A percentile compares a stretch with the other conserved stretches of the same genome.
Conservation (phyloP, 2,329 filamentous ascomycete genomes). For the Apiospora pterosperma region DNA sequence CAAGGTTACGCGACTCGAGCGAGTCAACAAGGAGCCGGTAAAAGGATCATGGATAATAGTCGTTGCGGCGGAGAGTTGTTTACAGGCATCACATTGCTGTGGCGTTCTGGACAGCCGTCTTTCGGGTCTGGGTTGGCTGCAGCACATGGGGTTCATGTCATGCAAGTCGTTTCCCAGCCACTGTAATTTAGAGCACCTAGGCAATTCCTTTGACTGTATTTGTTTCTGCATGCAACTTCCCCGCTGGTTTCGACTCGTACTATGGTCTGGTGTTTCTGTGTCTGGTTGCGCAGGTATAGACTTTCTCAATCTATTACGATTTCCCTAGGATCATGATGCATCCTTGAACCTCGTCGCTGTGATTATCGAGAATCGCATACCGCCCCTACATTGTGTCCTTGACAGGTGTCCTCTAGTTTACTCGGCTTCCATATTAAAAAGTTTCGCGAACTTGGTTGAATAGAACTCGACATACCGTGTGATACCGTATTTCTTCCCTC, state of each 20-base stretch:
- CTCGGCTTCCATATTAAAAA: not conserved
- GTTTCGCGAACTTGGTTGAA: no score
- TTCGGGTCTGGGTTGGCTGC: conserved; percentile 27
- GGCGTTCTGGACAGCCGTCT: conserved; percentile 35
- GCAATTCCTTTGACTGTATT: conserved; percentile 50
- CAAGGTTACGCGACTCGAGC: conserved; percentile 23
- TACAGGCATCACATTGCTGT: conserved; percentile 32
- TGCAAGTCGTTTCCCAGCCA: conserved; percentile 44
- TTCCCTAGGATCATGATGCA: not conserved
- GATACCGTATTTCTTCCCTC: not conserved
- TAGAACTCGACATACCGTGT: no score
- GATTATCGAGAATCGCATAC: not conserved
- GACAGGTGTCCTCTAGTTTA: not conserved
- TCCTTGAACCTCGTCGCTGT: not conserved
- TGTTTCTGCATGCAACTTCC: conserved; percentile 28
- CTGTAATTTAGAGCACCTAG: conserved; percentile 64
- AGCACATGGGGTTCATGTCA: conserved; percentile 41
- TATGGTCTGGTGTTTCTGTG: conserved; percentile 18
- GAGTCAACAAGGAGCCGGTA: conserved; percentile 35
- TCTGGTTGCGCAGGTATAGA: conserved; percentile 1
- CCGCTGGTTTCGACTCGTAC: conserved; percentile 25
- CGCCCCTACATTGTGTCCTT: no score
- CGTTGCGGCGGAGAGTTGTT: conserved; percentile 41
- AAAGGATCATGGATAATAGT: conserved; percentile 41
- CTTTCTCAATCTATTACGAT: not conserved